phyloP scores from a whole-genome alignment of 805 yeast species.

The Scheffersomyces lignosus region DNA sequence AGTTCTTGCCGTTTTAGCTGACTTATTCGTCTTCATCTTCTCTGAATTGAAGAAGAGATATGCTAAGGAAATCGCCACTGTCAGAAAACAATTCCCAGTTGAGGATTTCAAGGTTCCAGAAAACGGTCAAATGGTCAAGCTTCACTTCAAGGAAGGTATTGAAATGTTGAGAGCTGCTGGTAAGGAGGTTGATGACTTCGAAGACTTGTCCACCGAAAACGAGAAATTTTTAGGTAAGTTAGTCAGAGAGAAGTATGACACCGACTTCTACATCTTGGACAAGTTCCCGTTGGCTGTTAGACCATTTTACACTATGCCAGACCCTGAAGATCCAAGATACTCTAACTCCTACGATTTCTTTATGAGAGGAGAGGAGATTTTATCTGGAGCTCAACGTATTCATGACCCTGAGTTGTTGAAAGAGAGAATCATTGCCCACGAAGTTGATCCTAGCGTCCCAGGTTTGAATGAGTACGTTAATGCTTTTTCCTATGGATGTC shows the following conservation, averaged over 20 bases:
- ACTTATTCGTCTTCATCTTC: conserved; percentile 86
- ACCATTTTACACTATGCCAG: conserved; percentile 99
- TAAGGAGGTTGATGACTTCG: conserved; percentile 80
- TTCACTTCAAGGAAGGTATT: conserved; percentile 90
- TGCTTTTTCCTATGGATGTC: conserved; percentile 91
- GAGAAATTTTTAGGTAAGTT: conserved; percentile 91
- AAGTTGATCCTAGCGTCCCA: conserved; percentile 72
- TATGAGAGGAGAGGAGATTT: conserved; percentile 99
- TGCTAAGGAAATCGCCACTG: conserved; percentile 80
- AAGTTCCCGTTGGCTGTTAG: conserved; percentile 96
- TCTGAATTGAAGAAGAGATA: conserved; percentile 77
- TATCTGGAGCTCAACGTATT: conserved; percentile 99
- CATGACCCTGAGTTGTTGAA: conserved; percentile 85
- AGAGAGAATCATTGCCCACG: conserved; percentile 82
- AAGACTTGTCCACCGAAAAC: conserved; percentile 90
- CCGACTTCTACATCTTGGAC: conserved; percentile 97
- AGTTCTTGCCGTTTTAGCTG: conserved; percentile 61
- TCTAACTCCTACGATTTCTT: conserved; percentile 98
- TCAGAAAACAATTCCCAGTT: conserved; percentile 93
- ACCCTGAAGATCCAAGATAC: conserved; percentile 84
- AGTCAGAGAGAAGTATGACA: conserved; percentile 90
- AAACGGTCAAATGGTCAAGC: conserved; percentile 89
- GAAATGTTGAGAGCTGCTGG: conserved; percentile 84
- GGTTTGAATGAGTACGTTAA: conserved; percentile 91
- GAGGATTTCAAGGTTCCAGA: conserved; percentile 95